Percentiles rank a stretch among this genome's conserved stretches.
These are phyloP conservation scores for Glycyrrhiza uralensis DNA, from an alignment of 306 rosid species.

Conservation along the genomic window DNA sequence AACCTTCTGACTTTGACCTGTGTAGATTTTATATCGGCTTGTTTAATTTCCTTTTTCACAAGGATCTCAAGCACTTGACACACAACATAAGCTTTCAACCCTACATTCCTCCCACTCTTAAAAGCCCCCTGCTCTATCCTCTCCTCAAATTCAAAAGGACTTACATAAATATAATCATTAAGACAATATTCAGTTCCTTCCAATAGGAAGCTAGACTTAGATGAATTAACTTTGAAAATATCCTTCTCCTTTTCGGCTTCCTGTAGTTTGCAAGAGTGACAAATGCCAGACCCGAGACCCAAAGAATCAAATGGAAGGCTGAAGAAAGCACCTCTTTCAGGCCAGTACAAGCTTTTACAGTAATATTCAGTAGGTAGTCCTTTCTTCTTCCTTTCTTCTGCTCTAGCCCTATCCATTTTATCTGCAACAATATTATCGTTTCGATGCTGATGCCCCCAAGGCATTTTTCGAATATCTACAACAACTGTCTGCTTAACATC, in stretches of 20 bases:
- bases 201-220: slow-evolving; percentile 52
- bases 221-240: slow-evolving; percentile 51
- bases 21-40: slow-evolving; percentile 43
- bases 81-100: slow-evolving; percentile 74
- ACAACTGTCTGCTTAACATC: slow-evolving; percentile 46
- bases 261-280: slow-evolving; percentile 64
- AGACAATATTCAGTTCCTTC: slow-evolving; percentile 59
- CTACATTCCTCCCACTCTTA: slow-evolving; percentile 87
- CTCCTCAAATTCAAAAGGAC: slow-evolving; percentile 63
- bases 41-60: slow-evolving; percentile 45
- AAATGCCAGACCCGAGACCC: slow-evolving; percentile 75
- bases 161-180: slow-evolving; percentile 59
- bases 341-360: slow-evolving; percentile 85
- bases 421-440: slow-evolving; percentile 56
- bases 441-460: slow-evolving; percentile 82
- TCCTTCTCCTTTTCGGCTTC: slow-evolving; percentile 54
- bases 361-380: slow-evolving; percentile 70
- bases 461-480: slow-evolving; percentile 44
- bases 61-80: slow-evolving; percentile 74
- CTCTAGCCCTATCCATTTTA: slow-evolving; percentile 60
- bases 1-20: slow-evolving; percentile 77
- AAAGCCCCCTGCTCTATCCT: slow-evolving; percentile 48
- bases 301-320: slow-evolving; percentile 55
- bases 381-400: slow-evolving; percentile 83
- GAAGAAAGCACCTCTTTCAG: slow-evolving; percentile 84